Evolutionary conservation across 2,329 filamentous ascomycete genomes (phyloP), one percentile per base, ranked within the genome.

Genomic region (Diplodia seriata): DNA sequence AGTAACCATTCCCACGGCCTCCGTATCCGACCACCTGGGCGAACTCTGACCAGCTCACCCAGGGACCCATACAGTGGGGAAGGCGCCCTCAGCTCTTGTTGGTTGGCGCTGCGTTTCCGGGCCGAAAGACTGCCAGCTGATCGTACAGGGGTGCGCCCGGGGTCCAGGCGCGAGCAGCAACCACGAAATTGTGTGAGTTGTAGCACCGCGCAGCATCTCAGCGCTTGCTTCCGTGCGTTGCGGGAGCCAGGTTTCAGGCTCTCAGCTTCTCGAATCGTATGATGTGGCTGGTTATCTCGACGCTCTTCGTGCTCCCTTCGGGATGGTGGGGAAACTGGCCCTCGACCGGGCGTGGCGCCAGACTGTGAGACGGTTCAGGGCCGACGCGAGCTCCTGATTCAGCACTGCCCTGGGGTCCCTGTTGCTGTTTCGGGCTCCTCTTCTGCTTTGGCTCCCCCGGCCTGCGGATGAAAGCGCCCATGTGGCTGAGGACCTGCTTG

Each of bases 41-140:
- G 59, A 63, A 63, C 59, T 63, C 59, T 63, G 59, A 63, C 59
- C 59, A 63, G 20, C 59, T 63, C 59, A 63, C 59, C 59, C 59
- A 51, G 49, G 43, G 59, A 63, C 59, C 43, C 59, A 50, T 63
- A 23, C 47, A 51, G 59, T 63, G 59, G 59, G 59, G 59, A 63
- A 51, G 59, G 29, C 12, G 38, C 59, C 29, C 59, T 63, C 59
- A 63, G 59, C 47, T 63, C 59, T 63, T 63, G 59, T 63, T 63
- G 59, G 59, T 43, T 63, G 59, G 50, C 59, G 50, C 59, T 63
- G 59, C 59, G 43, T 51, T 18, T 23, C 59, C 59, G 59, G 59
- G 20, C 59, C 59, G 59, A 63, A 49, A 63, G 43, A 63, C 59
- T 50, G 43, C 59, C 59, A 63, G 59, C 59, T 63, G 59, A 63